These are phyloP conservation scores for Phialophora chinensis DNA, from an alignment of 2,329 filamentous ascomycete genomes.

Conservation along the genomic window DNA sequence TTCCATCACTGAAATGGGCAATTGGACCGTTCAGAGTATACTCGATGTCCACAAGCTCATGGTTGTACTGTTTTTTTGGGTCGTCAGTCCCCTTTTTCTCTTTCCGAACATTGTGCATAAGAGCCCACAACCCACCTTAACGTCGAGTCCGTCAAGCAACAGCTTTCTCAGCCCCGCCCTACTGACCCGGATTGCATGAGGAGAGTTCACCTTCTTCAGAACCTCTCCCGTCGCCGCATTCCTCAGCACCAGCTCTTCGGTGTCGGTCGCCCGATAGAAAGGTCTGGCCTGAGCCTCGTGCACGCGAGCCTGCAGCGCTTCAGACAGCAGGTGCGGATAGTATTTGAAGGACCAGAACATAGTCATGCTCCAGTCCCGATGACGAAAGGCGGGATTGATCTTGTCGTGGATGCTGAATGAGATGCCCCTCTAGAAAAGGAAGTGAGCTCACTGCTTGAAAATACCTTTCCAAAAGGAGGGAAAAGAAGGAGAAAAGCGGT, in stretches of 20 bases:
- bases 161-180: constrained; percentile 8
- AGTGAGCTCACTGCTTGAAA: not conserved
- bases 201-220: constrained; percentile 12
- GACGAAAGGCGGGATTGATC: constrained; percentile 11
- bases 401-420: constrained; percentile 9
- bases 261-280: constrained; percentile 4
- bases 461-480: no score
- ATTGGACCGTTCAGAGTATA: not conserved
- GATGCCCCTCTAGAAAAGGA: constrained; percentile 5
- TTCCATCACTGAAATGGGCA: not conserved
- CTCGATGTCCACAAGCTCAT: constrained; percentile 12
- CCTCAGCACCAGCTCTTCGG: constrained; percentile 11
- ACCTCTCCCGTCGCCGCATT: constrained; percentile 7
- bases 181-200: constrained; percentile 9
- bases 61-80: constrained; percentile 1
- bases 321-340: constrained; percentile 10
- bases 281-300: constrained; percentile 6
- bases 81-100: not conserved
- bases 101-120: not conserved
- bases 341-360: constrained; percentile 11
- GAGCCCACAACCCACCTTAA: not conserved
- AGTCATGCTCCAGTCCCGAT: constrained; percentile 12
- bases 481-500: not conserved
- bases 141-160: constrained; percentile 7
- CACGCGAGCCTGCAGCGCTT: constrained; percentile 7